Conservation (phyloP, 2,329 filamentous ascomycete species). For the Fusarium mundagurra region DNA sequence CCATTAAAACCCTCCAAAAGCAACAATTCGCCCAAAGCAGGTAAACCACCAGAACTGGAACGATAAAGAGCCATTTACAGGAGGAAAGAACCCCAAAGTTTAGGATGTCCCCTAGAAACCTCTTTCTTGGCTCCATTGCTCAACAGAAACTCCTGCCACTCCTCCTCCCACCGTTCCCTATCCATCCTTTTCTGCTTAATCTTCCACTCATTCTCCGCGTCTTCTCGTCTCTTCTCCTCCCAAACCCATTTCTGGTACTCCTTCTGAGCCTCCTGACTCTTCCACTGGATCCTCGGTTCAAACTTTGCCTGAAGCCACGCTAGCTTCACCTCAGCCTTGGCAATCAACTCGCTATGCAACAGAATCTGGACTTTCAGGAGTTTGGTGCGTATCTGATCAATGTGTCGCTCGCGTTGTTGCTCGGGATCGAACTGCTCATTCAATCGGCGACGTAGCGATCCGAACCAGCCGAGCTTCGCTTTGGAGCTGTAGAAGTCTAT, state of each 20-base stretch:
- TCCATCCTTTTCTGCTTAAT: not conserved
- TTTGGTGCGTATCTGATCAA: not conserved
- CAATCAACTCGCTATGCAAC: not conserved
- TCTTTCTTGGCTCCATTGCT: not conserved
- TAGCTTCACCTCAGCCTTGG: not conserved
- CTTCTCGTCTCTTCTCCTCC: not conserved
- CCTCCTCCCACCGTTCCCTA: not conserved
- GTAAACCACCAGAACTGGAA: not conserved
- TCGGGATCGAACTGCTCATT: not conserved
- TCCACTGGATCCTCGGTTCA: not conserved
- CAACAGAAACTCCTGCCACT: not conserved
- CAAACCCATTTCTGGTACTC: not conserved
- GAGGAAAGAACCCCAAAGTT: not conserved
- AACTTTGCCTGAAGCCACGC: not conserved
- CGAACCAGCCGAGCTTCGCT: not conserved
- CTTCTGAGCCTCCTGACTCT: not conserved
- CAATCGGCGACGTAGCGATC: not conserved
- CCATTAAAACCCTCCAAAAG: not conserved
- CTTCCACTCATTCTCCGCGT: too few relatives aligned
- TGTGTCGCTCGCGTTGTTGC: not conserved
- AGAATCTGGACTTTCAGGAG: not conserved
- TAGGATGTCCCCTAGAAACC: not conserved
- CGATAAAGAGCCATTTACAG: accelerated
- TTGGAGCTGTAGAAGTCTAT: not conserved
- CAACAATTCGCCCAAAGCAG: not conserved